Evolutionary conservation across 1,284 basidiomycete genomes (phyloP).

Genomic region (Sanghuangporus baumii): DNA sequence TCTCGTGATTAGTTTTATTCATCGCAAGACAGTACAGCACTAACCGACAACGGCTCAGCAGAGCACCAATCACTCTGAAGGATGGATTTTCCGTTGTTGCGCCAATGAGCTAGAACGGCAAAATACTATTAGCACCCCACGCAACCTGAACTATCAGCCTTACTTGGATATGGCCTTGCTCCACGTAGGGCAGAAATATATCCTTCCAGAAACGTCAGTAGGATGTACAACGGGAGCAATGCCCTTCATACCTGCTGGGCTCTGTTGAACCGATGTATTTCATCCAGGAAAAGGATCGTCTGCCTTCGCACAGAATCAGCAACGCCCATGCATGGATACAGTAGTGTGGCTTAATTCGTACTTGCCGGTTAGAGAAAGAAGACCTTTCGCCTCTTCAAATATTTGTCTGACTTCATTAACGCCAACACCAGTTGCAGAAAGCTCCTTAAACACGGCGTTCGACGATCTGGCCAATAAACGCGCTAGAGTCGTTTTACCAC

Average conservation of each 20-base stretch:
- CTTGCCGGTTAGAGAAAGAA: constrained; percentile 67
- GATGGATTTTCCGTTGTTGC: constrained; percentile 93
- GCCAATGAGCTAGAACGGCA: constrained; percentile 57
- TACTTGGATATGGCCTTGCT: constrained; percentile 73
- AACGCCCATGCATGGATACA: neutral
- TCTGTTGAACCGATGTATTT: constrained; percentile 86
- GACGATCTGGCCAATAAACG: constrained; percentile 59
- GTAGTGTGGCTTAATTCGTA: constrained; percentile 20
- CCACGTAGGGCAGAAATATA: constrained; percentile 76
- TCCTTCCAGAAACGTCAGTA: constrained; percentile 38
- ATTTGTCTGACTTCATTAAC: constrained; percentile 76
- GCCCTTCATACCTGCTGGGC: constrained; percentile 60
- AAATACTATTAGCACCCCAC: neutral
- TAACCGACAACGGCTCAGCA: constrained; percentile 78
- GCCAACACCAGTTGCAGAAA: constrained; percentile 72
- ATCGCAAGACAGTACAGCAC: constrained; percentile 22
- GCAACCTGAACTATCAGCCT: constrained; percentile 17
- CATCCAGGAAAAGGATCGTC: constrained; percentile 78
- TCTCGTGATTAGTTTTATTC: constrained; percentile 8
- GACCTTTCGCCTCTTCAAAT: constrained; percentile 76
- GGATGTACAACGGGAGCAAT: neutral
- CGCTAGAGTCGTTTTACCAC: constrained; percentile 80
- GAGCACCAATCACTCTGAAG: constrained; percentile 75
- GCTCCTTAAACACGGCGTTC: constrained; percentile 63
- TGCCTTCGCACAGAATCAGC: constrained; percentile 32